Conservation (phyloP, 1,284 basidiomycete genomes). For the Xerocomus nothofagi region DNA sequence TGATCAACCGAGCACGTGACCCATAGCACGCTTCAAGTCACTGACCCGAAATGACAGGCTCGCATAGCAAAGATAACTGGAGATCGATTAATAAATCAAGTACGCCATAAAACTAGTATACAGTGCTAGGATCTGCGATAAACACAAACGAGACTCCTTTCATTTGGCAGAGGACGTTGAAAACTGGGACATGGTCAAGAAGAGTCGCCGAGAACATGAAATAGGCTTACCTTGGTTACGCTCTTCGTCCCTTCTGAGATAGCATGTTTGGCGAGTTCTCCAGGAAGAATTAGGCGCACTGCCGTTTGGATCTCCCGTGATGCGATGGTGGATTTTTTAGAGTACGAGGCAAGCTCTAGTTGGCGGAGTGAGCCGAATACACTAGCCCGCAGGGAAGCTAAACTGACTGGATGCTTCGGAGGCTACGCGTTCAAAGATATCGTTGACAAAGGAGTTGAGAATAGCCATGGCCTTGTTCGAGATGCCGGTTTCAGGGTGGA, state of each 20-base stretch:
- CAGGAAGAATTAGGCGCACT: constrained; percentile 76
- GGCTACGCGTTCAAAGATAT: constrained; percentile 78
- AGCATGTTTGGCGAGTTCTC: constrained; percentile 64
- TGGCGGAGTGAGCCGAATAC: neutral
- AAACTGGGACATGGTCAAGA: constrained; percentile 30
- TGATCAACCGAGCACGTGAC: too few relatives aligned
- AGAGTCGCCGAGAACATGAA: constrained; percentile 10
- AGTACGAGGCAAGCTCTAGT: constrained; percentile 73
- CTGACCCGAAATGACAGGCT: too few relatives aligned
- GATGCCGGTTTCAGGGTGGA: constrained; percentile 82
- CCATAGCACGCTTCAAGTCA: too few relatives aligned
- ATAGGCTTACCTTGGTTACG: constrained; percentile 39
- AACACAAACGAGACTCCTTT: constrained; percentile 10
- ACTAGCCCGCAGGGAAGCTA: neutral
- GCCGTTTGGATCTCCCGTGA: constrained; percentile 82
- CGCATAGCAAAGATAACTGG: neutral
- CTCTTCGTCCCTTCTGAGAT: constrained; percentile 80
- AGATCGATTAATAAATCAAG: constrained; percentile 31
- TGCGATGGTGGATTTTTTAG: constrained; percentile 81
- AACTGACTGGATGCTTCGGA: constrained; percentile 65
- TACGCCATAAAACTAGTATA: constrained; percentile 36
- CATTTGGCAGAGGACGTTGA: constrained; percentile 46
- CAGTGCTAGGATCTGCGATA: constrained; percentile 14
- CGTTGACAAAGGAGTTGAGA: constrained; percentile 73
- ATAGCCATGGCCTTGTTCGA: constrained; percentile 83